Conservation (phyloP, 2,329 filamentous ascomycete species). For the Aureobasidium sp. region DNA sequence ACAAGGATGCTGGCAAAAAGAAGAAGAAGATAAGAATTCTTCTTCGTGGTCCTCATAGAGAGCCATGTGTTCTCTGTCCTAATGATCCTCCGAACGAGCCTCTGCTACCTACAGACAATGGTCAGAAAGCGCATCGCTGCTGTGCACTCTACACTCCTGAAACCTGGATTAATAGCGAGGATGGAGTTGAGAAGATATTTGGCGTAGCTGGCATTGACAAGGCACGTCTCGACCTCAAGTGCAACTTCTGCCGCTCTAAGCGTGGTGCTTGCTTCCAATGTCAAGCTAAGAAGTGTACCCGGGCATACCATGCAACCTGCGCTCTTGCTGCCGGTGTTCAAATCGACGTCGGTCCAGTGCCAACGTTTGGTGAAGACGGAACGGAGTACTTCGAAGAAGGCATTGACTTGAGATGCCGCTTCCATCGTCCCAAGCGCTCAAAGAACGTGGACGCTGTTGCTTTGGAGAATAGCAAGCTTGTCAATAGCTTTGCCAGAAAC, state of each 20-base stretch:
- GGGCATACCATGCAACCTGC: conserved; percentile 92
- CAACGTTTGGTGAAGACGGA: conserved; percentile 82
- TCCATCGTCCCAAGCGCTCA: conserved; percentile 82
- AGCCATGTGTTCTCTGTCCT: conserved; percentile 86
- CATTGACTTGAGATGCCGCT: conserved; percentile 89
- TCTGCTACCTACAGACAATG: conserved; percentile 81
- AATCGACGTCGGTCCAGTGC: conserved; percentile 77
- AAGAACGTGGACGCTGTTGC: conserved; percentile 54
- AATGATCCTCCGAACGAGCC: conserved; percentile 78
- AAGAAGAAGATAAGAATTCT: conserved; percentile 74
- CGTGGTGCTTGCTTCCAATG: conserved; percentile 97
- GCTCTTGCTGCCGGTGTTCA: conserved; percentile 87
- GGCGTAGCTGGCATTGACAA: conserved; percentile 79
- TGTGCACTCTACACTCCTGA: conserved; percentile 91
- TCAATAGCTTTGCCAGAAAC: conserved; percentile 60
- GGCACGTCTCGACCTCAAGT: conserved; percentile 83
- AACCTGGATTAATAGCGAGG: conserved; percentile 67
- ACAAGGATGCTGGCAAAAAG: conserved; percentile 49
- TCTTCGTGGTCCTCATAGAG: conserved; percentile 61
- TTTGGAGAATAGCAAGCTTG: conserved; percentile 62
- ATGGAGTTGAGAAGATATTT: conserved; percentile 63
- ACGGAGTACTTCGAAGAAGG: conserved; percentile 87
- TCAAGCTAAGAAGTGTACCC: conserved; percentile 85
- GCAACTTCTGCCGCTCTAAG: conserved; percentile 88
- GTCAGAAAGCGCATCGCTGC: conserved; percentile 75